phyloP scores from a whole-genome alignment of 768 basidiomycete species.

The Scleroderma bovista region DNA sequence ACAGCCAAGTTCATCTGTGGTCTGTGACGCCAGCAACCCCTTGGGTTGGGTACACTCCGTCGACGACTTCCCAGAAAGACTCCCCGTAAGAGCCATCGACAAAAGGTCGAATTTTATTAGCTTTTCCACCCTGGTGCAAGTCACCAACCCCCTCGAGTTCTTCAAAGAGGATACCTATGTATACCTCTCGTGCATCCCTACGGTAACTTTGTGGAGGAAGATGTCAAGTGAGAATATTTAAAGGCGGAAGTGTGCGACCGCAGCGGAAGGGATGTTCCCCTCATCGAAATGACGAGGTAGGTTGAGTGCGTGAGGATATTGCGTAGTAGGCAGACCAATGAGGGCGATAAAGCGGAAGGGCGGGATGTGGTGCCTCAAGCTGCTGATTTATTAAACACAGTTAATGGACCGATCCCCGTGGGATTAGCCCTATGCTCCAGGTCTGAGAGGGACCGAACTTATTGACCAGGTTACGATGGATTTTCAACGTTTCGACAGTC shows the following conservation, averaged over 20 bases:
- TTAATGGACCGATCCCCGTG: too few species aligned
- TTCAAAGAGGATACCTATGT: conserved; percentile 36
- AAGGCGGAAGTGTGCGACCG: conserved; percentile 33
- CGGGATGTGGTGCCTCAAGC: conserved; percentile 30
- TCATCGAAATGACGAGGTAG: conserved; percentile 47
- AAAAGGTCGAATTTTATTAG: conserved; percentile 45
- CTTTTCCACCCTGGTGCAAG: conserved; percentile 47
- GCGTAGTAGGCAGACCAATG: conserved; percentile 15
- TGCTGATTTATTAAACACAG: conserved; percentile 22
- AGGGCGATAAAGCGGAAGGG: conserved; percentile 2
- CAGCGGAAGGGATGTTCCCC: conserved; percentile 46
- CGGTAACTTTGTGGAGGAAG: conserved; percentile 29
- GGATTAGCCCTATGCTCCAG: not conserved
- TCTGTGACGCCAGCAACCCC: too few species aligned
- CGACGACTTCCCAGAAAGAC: conserved; percentile 35
- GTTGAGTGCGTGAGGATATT: conserved; percentile 36
- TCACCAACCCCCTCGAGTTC: conserved; percentile 39
- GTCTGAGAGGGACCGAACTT: too few species aligned
- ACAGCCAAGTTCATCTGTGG: too few species aligned
- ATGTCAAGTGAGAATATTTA: conserved; percentile 47
- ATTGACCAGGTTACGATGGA: too few species aligned
- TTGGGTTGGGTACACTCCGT: too few species aligned
- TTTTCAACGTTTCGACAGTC: too few species aligned
- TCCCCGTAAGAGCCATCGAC: conserved; percentile 50
- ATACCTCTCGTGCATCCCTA: conserved; percentile 43